Base-by-base conservation (phyloP, 495 filamentous ascomycete species). In the Immersiella caudata region DNA sequence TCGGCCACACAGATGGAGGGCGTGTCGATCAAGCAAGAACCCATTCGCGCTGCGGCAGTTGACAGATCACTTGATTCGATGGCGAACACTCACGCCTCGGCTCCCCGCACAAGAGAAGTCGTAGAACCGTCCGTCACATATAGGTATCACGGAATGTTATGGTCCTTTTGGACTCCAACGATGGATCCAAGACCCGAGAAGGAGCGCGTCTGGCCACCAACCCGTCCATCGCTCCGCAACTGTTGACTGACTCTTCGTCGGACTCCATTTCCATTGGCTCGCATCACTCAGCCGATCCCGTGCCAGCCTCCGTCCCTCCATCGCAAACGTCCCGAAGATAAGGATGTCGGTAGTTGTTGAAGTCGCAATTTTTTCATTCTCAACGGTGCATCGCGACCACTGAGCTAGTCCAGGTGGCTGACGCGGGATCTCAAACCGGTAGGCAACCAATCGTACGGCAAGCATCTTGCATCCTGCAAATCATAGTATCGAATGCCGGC, bases 291-390 rank as follows among this genome's bases (percentile, higher is more conserved):
- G 16, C 40, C 52, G 52, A 26, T 55, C 25, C 21, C 21, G 52
- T 55, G 20, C n/a, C 27, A 29, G n/a, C 56, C 56, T 46, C 35
- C 26, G 27, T n/a, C 46, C 35, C 35, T 46, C 8, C 35, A n/a
- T 55, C 52, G 21, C 24, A 2, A 2, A 5, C 6, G 25, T 33
- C 27, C 56, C 56, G 26, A 26, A 59, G 56, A 59, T 59, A 59
- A 59, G 16, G 60, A 29, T 27, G 36, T 20, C 60, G 60, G 60
- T 51, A 63, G 60, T 63, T 63, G 22, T 24, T 14, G 40, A 35
- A 24, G 46, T 63, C 29, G 60, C 60, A 63, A 2, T 46, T 46
- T 33, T 8, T 33, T 8, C 29, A 33, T 33, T 33, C 29, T 4
- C 29, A 33, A 3, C 8, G 29, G n/a, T n/a, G n/a, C n/a, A n/a